Evolutionary conservation across 2,329 filamentous ascomycete genomes (phyloP).

Genomic region (Trichophyton benhamiae): DNA sequence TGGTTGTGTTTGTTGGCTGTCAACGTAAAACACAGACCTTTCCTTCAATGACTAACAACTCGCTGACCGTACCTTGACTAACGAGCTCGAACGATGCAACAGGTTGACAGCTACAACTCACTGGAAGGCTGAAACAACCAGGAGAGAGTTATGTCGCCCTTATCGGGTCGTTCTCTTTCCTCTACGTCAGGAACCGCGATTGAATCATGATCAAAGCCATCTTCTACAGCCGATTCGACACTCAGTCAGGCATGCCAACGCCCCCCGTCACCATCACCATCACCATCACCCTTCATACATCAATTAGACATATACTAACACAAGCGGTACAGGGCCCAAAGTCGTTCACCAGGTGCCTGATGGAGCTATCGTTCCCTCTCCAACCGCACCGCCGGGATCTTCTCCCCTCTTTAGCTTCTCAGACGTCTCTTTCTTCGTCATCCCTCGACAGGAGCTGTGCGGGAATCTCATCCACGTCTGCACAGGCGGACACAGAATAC

Average conservation of each 20-base stretch:
- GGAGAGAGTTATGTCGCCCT: slow-evolving; percentile 1
- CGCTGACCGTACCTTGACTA: too few species aligned
- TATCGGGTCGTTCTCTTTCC: background rate
- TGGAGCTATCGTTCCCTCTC: slow-evolving; percentile 42
- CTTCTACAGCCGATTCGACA: slow-evolving; percentile 56
- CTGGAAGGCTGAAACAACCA: background rate
- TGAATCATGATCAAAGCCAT: slow-evolving; percentile 48
- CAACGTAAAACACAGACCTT: too few species aligned
- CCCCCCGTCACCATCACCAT: background rate
- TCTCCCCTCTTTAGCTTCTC: slow-evolving; percentile 71
- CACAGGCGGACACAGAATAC: slow-evolving; percentile 63
- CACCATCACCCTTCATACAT: background rate
- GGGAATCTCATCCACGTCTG: slow-evolving; percentile 68
- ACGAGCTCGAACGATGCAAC: too few species aligned
- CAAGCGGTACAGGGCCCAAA: slow-evolving; percentile 40
- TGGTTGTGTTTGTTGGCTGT: too few species aligned
- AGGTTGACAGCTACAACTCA: background rate
- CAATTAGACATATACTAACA: background rate
- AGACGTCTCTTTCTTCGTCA: slow-evolving; percentile 80
- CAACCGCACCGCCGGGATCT: slow-evolving; percentile 36
- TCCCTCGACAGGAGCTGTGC: slow-evolving; percentile 88
- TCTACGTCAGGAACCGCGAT: background rate
- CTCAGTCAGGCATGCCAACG: slow-evolving; percentile 37
- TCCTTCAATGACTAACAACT: too few species aligned
- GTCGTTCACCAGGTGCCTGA: slow-evolving; percentile 54